These are phyloP conservation scores for Phytophthora melonis DNA, from an alignment of 352 stramenopile species.

Conservation along the genomic window DNA sequence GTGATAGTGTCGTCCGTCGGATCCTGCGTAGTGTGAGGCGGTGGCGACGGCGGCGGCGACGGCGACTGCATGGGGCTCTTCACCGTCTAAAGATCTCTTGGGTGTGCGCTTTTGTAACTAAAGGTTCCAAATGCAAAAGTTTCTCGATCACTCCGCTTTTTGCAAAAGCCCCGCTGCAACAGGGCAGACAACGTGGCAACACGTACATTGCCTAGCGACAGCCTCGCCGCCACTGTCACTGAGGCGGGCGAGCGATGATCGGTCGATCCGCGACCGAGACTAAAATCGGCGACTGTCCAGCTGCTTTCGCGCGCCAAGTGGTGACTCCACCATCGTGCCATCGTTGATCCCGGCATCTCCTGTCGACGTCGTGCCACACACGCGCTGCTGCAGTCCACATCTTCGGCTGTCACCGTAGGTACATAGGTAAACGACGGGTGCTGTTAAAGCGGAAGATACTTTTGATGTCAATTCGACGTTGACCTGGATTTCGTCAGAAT, in stretches of 20 bases:
- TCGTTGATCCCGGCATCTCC: slow-evolving; percentile 5
- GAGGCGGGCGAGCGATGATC: slow-evolving; percentile 3
- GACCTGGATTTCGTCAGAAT: not conserved
- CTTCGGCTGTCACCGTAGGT: not conserved
- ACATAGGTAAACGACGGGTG: not conserved
- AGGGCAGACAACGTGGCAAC: not conserved
- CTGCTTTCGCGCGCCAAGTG: slow-evolving; percentile 19
- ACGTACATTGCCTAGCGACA: not conserved
- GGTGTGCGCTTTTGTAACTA: too few species aligned
- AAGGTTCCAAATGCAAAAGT: too few species aligned
- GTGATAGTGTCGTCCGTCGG: too few species aligned
- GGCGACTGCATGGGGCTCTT: too few species aligned
- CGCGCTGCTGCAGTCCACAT: not conserved
- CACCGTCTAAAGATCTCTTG: too few species aligned
- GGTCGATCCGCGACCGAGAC: not conserved
- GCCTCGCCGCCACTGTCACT: not conserved
- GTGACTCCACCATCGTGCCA: slow-evolving; percentile 1
- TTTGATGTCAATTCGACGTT: not conserved
- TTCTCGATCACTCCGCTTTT: too few species aligned
- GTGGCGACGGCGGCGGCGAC: too few species aligned
- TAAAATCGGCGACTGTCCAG: slow-evolving; percentile 19
- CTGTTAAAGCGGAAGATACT: not conserved
- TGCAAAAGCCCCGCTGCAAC: too few species aligned
- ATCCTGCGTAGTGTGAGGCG: too few species aligned
- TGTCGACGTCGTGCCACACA: slow-evolving; percentile 1